Conservation (phyloP, 768 basidiomycete genomes). For the Polyporus arcularius region DNA sequence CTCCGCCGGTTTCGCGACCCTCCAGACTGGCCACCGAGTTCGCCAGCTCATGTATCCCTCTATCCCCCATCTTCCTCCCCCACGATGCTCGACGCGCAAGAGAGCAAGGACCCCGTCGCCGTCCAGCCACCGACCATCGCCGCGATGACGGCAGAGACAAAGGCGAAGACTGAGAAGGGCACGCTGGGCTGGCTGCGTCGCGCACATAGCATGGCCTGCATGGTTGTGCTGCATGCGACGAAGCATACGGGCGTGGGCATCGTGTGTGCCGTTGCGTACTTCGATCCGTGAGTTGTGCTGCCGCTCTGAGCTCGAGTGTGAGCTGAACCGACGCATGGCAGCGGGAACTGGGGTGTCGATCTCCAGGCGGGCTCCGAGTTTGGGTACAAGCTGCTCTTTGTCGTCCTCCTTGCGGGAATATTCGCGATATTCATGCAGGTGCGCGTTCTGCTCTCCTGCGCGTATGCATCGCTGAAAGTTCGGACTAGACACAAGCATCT, state of each 20-base stretch:
- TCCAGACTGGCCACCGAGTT: slow-evolving; percentile 5
- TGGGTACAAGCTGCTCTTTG: slow-evolving; percentile 85
- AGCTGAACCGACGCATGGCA: slow-evolving; percentile 24
- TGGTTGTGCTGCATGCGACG: slow-evolving; percentile 44
- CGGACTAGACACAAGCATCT: slow-evolving; percentile 65
- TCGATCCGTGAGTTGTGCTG: slow-evolving; percentile 66
- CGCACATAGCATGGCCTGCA: slow-evolving; percentile 1
- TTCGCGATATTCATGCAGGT: slow-evolving; percentile 86
- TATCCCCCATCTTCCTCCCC: slow-evolving; percentile 5
- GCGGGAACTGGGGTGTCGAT: slow-evolving; percentile 91
- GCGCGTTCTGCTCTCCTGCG: background rate
- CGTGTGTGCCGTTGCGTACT: slow-evolving; percentile 86
- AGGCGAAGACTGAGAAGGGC: background rate
- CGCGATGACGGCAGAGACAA: background rate
- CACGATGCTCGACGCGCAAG: background rate
- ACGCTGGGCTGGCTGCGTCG: background rate
- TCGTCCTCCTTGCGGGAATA: slow-evolving; percentile 80
- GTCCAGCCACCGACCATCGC: background rate
- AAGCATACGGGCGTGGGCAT: slow-evolving; percentile 83
- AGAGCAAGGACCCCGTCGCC: background rate
- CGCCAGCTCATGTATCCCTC: slow-evolving; percentile 13
- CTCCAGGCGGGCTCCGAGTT: slow-evolving; percentile 83
- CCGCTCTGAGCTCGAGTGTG: background rate
- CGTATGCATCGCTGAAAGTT: background rate
- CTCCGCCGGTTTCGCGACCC: slow-evolving; percentile 13